Percentiles rank a stretch among this genome's conserved stretches.
Conservation (phyloP, 2,329 filamentous ascomycete species). For the Thermothelomyces thermophilus region DNA sequence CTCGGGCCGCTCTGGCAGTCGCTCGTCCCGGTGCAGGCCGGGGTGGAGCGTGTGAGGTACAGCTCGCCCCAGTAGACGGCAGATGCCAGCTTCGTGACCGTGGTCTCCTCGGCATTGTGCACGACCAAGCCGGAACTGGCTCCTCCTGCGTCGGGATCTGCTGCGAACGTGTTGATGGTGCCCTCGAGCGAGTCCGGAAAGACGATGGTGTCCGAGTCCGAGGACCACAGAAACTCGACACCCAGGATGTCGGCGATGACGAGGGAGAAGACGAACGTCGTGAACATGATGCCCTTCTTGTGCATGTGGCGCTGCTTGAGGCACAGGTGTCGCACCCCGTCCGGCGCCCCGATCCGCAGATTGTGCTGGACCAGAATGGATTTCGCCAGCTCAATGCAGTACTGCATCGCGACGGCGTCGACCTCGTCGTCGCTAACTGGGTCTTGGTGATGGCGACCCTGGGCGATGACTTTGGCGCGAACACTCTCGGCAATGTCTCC, state of each 20-base stretch:
- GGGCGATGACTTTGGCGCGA: constrained; percentile 6
- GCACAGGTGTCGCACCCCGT: constrained; percentile 10
- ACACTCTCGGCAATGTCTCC: constrained; percentile 13
- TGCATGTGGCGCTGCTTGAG: constrained; percentile 17
- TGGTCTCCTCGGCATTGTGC: constrained; percentile 11
- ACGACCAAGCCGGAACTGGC: constrained; percentile 12
- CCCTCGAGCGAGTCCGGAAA: constrained; percentile 13
- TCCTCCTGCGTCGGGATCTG: constrained; percentile 10
- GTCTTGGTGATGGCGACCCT: constrained; percentile 1
- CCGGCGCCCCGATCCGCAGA: constrained; percentile 8
- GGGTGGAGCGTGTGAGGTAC: constrained; percentile 16
- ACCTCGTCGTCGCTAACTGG: constrained; percentile 1
- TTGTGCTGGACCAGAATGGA: constrained; percentile 9
- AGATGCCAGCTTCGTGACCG: constrained; percentile 10
- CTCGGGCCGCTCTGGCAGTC: constrained; percentile 16
- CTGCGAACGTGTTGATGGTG: constrained; percentile 15
- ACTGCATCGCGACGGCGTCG: constrained; percentile 12
- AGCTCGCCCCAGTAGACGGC: constrained; percentile 17
- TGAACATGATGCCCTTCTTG: constrained; percentile 19
- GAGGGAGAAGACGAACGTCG: constrained; percentile 13
- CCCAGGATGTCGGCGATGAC: constrained; percentile 15
- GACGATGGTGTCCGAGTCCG: constrained; percentile 17
- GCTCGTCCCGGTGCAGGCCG: constrained; percentile 11
- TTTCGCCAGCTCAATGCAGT: constrained; percentile 12
- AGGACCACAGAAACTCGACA: constrained; percentile 16